phyloP scores from a whole-genome alignment of 345 rosid species.

The Hibiscus tridactylites region DNA sequence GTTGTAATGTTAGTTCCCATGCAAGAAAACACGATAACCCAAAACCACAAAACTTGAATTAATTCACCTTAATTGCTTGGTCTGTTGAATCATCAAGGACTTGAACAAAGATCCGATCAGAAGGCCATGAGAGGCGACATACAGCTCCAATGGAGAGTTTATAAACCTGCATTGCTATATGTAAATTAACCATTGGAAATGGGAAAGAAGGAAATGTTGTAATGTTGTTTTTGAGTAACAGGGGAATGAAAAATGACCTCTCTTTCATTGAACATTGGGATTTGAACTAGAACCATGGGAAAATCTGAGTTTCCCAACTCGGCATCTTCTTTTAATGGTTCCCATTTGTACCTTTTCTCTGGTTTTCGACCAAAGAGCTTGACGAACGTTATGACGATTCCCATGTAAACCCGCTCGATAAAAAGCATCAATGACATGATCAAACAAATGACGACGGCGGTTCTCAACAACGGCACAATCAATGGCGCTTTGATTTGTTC shows the following conservation, averaged over 20 bases:
- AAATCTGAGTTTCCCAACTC: constrained; percentile 72
- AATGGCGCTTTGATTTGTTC: constrained; percentile 71
- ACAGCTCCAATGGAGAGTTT: constrained; percentile 89
- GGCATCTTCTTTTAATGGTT: constrained; percentile 71
- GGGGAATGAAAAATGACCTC: constrained; percentile 48
- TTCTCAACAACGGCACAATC: constrained; percentile 61
- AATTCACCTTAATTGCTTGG: constrained; percentile 59
- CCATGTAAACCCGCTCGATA: constrained; percentile 77
- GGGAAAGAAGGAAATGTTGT: not conserved
- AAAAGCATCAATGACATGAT: constrained; percentile 87
- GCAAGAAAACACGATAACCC: not conserved
- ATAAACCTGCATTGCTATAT: constrained; percentile 46
- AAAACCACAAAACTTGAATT: not conserved
- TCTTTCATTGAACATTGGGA: constrained; percentile 94
- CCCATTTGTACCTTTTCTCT: constrained; percentile 69
- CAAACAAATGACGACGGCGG: constrained; percentile 54
- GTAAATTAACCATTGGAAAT: not conserved
- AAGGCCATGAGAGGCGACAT: constrained; percentile 94
- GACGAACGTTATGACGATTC: constrained; percentile 55
- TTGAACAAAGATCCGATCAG: constrained; percentile 76
- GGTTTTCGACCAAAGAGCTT: constrained; percentile 73
- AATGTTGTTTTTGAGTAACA: not conserved
- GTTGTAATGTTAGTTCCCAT: not conserved
- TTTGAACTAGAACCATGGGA: constrained; percentile 87
- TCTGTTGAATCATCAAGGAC: constrained; percentile 97